Conservation (phyloP, 345 rosid genomes). For the Brassica incana region DNA sequence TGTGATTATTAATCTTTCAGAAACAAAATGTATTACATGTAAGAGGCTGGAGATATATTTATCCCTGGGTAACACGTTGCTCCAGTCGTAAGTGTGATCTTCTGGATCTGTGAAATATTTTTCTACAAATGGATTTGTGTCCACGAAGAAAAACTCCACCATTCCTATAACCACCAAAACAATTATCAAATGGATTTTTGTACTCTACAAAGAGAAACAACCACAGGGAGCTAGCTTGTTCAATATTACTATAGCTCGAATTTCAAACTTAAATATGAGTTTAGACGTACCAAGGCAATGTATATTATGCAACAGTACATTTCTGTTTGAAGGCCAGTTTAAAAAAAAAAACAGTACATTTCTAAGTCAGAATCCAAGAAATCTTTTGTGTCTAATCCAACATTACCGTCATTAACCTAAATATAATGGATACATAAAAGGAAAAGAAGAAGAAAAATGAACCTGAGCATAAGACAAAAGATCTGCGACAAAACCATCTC, state of each 20-base stretch:
- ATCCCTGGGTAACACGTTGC: constrained; percentile 40
- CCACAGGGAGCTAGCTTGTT: no score
- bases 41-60: constrained; percentile 42
- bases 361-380: not conserved
- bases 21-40: constrained; percentile 35
- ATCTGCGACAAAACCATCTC: constrained; percentile 55
- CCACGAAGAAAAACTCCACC: constrained; percentile 59
- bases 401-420: not conserved
- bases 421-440: not conserved
- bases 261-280: not conserved
- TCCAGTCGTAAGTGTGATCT: constrained; percentile 57
- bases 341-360: no score
- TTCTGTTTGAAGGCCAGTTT: no score
- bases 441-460: not conserved
- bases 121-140: constrained; percentile 57
- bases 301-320: not conserved
- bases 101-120: constrained; percentile 46
- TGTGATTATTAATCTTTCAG: not conserved
- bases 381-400: not conserved
- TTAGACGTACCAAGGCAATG: not conserved
- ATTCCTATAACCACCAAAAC: constrained; percentile 35
- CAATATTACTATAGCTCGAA: not conserved
- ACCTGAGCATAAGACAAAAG: constrained; percentile 46
- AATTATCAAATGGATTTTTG: not conserved
- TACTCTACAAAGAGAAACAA: no score